phyloP scores from a whole-genome alignment of 106 monocot species.

The Dioscorea dumetorum region DNA sequence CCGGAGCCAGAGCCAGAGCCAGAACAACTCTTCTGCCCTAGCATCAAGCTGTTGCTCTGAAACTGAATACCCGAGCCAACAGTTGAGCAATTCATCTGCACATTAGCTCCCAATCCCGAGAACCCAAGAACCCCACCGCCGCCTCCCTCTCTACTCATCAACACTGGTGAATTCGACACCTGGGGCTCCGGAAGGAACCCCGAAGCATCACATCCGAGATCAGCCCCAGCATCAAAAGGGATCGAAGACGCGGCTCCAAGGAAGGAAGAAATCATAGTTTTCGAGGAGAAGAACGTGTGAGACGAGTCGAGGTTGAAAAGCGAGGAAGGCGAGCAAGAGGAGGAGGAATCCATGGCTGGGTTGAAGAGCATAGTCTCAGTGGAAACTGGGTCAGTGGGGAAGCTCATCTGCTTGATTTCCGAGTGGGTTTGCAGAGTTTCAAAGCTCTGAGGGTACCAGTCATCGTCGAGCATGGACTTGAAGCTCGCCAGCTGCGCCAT shows the following conservation, averaged over 20 bases:
- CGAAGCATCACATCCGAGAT: background rate
- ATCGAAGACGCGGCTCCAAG: constrained; percentile 3
- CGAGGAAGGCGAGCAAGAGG: constrained; percentile 20
- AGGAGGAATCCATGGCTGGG: constrained; percentile 13
- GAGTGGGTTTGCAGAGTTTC: constrained; percentile 15
- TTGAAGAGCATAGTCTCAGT: constrained; percentile 12
- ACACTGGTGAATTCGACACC: constrained; percentile 4
- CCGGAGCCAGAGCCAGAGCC: constrained; percentile 1
- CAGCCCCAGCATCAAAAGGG: constrained; percentile 14
- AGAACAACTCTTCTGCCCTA: background rate
- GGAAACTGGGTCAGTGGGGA: constrained; percentile 1
- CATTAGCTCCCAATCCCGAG: constrained; percentile 14
- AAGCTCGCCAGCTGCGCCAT: constrained; percentile 27
- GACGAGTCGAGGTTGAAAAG: constrained; percentile 3
- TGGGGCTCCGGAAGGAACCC: constrained; percentile 1
- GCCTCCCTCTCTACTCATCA: constrained; percentile 9
- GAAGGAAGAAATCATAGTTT: background rate
- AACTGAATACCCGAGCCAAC: constrained; percentile 18
- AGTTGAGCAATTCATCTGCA: constrained; percentile 12
- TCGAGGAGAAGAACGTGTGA: constrained; percentile 8
- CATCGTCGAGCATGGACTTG: constrained; percentile 67
- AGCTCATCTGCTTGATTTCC: constrained; percentile 13
- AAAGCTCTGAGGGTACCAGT: constrained; percentile 23
- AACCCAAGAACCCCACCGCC: constrained; percentile 14
- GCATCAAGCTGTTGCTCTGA: constrained; percentile 7